Evolutionary conservation across 169 alveolate species (phyloP).

Genomic region (Plasmodium sp.): DNA sequence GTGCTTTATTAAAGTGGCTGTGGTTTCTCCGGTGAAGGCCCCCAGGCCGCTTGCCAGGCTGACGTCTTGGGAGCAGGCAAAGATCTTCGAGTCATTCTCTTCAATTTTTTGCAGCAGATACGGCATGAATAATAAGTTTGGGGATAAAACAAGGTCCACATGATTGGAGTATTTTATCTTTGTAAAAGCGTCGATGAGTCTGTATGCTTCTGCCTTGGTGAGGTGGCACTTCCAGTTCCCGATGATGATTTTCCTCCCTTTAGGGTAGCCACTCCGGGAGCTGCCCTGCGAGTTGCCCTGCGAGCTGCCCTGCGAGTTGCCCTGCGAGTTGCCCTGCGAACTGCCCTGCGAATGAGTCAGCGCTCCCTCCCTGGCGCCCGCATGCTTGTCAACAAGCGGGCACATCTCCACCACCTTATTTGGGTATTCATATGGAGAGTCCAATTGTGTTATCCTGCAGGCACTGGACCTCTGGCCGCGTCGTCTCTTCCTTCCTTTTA

Average conservation of each 20-base stretch:
- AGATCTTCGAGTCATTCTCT: constrained; percentile 53
- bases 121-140: constrained; percentile 56
- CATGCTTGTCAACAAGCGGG: not conserved
- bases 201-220: constrained; percentile 53
- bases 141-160: constrained; percentile 40
- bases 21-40: constrained; percentile 84
- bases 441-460: not conserved
- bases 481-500: not conserved
- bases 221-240: constrained; percentile 72
- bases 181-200: constrained; percentile 30
- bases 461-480: not conserved
- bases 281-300: not conserved
- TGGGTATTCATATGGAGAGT: not conserved
- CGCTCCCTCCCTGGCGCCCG: not conserved
- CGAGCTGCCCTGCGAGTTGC: not conserved
- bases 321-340: not conserved
- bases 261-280: not conserved
- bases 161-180: constrained; percentile 39
- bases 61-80: constrained; percentile 63
- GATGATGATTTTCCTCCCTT: constrained; percentile 51
- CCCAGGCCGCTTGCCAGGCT: constrained; percentile 77
- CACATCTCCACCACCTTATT: not conserved
- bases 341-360: not conserved
- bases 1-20: constrained; percentile 81
- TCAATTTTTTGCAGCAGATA: constrained; percentile 41